These are phyloP conservation scores for Heterobasidion occidentale DNA, from an alignment of 1,284 basidiomycete genomes.

Conservation along the genomic window DNA sequence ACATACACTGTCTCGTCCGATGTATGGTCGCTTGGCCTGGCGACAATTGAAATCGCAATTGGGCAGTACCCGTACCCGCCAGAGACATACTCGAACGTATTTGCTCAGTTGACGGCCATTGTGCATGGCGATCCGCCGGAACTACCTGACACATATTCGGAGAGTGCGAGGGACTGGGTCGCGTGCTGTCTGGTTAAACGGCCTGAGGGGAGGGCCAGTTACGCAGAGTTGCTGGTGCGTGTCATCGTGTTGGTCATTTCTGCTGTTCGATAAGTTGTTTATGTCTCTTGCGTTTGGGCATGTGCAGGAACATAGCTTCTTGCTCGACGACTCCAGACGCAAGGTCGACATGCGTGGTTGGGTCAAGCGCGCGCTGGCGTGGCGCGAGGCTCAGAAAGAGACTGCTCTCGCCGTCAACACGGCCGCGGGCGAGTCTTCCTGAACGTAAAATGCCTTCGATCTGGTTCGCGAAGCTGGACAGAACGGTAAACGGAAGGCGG, in stretches of 20 bases:
- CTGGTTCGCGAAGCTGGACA: not conserved
- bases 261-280: not conserved
- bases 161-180: conserved; percentile 53
- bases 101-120: conserved; percentile 93
- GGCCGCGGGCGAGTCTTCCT: not conserved
- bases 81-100: conserved; percentile 97
- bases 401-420: not conserved
- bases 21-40: conserved; percentile 96
- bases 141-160: conserved; percentile 52
- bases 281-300: conserved; percentile 1
- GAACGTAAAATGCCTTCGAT: not conserved
- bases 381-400: conserved; percentile 21
- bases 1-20: conserved; percentile 97
- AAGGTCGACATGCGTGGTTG: conserved; percentile 80
- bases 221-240: conserved; percentile 72
- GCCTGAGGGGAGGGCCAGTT: conserved; percentile 75
- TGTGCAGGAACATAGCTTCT: conserved; percentile 60
- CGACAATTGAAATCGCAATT: conserved; percentile 89
- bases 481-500: not conserved
- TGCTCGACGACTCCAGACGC: conserved; percentile 43
- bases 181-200: conserved; percentile 67
- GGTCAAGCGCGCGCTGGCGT: conserved; percentile 60
- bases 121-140: conserved; percentile 91
- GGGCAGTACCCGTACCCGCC: conserved; percentile 97
- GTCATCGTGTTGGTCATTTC: not conserved